Conservation (phyloP, 2,329 filamentous ascomycete species). For the Calycina marina region DNA sequence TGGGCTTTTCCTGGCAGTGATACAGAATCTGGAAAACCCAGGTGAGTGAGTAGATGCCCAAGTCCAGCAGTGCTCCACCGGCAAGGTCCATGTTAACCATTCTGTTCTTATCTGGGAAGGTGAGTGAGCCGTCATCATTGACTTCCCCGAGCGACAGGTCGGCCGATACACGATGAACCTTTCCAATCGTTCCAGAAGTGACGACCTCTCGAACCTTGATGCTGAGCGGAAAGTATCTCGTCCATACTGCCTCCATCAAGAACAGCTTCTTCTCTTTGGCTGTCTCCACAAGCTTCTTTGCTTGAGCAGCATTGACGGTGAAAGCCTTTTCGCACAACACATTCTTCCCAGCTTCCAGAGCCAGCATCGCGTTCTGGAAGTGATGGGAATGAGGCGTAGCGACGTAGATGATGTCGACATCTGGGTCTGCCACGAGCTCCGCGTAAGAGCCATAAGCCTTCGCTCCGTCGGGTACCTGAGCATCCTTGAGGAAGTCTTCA, state of each 20-base stretch:
- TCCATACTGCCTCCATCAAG: constrained; percentile 58
- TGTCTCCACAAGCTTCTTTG: constrained; percentile 41
- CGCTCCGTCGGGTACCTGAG: constrained; percentile 38
- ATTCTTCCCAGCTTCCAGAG: constrained; percentile 49
- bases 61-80: constrained; percentile 51
- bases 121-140: constrained; percentile 34
- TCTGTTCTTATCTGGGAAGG: constrained; percentile 31
- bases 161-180: constrained; percentile 28
- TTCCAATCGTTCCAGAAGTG: constrained; percentile 23
- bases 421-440: constrained; percentile 46
- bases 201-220: constrained; percentile 40
- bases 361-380: constrained; percentile 54
- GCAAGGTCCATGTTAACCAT: constrained; percentile 58
- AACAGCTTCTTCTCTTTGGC: constrained; percentile 45
- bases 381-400: constrained; percentile 62
- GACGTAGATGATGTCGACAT: constrained; percentile 55
- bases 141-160: constrained; percentile 31
- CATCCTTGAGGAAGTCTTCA: constrained; percentile 42
- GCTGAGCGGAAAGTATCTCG: constrained; percentile 53
- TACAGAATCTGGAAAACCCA: constrained; percentile 63
- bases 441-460: constrained; percentile 52
- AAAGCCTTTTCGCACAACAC: constrained; percentile 61
- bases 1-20: constrained; percentile 34
- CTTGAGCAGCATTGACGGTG: constrained; percentile 52
- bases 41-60: constrained; percentile 56